These are phyloP conservation scores for Starmerella etchellsii DNA, from an alignment of 805 yeast species.

Conservation along the genomic window DNA sequence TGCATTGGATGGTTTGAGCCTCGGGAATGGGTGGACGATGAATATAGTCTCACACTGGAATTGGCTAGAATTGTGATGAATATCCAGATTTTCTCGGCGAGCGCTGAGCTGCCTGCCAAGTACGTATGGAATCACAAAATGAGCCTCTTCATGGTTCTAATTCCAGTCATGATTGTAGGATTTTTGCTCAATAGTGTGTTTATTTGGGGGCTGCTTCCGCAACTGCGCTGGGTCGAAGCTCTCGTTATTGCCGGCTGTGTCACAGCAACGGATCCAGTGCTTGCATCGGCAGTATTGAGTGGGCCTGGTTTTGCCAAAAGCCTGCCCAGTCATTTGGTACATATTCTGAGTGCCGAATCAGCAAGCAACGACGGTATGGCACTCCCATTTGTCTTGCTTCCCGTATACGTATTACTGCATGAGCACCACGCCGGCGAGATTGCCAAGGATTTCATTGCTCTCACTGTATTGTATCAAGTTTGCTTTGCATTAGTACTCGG, in stretches of 20 bases:
- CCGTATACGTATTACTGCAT: constrained; percentile 42
- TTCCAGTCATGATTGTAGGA: constrained; percentile 60
- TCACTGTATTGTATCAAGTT: constrained; percentile 46
- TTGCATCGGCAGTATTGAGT: constrained; percentile 39
- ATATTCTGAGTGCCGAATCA: constrained; percentile 54
- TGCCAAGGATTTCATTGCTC: constrained; percentile 49
- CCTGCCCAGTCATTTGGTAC: constrained; percentile 45
- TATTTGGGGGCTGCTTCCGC: constrained; percentile 49
- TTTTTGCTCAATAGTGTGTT: constrained; percentile 55
- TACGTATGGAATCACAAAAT: constrained; percentile 49
- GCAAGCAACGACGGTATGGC: constrained; percentile 61
- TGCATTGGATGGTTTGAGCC: constrained; percentile 76
- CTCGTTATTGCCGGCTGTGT: constrained; percentile 55
- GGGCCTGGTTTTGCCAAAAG: constrained; percentile 61
- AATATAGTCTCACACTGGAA: constrained; percentile 14
- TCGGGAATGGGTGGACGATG: constrained; percentile 67
- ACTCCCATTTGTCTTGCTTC: constrained; percentile 50
- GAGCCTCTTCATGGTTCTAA: constrained; percentile 43
- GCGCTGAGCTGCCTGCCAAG: constrained; percentile 59
- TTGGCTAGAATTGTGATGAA: constrained; percentile 47
- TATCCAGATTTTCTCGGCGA: constrained; percentile 59
- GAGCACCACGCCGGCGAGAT: constrained; percentile 35
- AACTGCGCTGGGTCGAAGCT: constrained; percentile 41
- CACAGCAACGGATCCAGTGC: constrained; percentile 66
- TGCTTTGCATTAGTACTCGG: constrained; percentile 40